A percentile compares a stretch with the other conserved stretches of the same genome.
These are phyloP conservation scores for Rhodotorula graminis DNA, from an alignment of 768 basidiomycete species.

Conservation along the genomic window DNA sequence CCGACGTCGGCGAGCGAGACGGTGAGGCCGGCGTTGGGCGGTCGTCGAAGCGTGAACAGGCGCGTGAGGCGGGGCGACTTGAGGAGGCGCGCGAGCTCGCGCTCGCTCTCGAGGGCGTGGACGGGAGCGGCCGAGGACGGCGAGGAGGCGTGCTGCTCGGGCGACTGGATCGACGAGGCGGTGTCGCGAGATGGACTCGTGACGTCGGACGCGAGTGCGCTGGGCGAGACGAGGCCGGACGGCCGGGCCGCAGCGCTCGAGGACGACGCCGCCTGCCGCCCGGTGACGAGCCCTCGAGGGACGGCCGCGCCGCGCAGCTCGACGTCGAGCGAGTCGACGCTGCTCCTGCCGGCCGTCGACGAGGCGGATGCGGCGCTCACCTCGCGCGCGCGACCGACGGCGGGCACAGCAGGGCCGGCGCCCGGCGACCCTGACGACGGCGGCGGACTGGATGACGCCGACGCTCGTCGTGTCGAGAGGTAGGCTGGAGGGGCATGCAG, in stretches of 20 bases:
- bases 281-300: background rate
- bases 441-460: background rate
- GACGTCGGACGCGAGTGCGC: background rate
- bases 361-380: background rate
- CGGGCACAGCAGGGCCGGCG: background rate
- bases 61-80: conserved; percentile 65
- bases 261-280: background rate
- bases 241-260: background rate
- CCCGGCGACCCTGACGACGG: background rate
- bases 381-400: background rate
- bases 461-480: too few relatives aligned
- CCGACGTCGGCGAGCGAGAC: conserved; percentile 83
- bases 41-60: conserved; percentile 68
- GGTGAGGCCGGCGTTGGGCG: conserved; percentile 59
- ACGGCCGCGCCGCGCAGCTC: background rate
- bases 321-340: conserved; percentile 7
- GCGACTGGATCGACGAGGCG: too few relatives aligned
- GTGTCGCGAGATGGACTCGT: too few relatives aligned
- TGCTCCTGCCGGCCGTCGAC: background rate
- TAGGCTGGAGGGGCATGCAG: background rate
- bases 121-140: too few relatives aligned
- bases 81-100: conserved; percentile 26
- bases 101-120: background rate
- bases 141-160: background rate
- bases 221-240: background rate